These are phyloP conservation scores for Quercus tomentella DNA, from an alignment of 331 rosid species.

Conservation along the genomic window DNA sequence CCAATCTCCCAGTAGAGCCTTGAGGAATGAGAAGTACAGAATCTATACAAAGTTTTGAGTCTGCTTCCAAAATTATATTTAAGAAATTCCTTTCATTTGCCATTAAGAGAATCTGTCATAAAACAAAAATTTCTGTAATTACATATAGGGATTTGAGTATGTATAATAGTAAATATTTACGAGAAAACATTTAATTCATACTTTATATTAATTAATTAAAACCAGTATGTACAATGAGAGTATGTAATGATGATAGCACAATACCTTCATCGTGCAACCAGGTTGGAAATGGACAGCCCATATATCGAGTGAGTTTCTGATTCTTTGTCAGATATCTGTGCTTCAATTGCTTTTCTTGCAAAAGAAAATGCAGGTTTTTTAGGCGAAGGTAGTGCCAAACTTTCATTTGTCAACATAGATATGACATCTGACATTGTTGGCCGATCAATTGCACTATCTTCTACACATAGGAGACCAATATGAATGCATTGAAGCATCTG, in stretches of 20 bases:
- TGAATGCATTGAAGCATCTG: constrained; percentile 22
- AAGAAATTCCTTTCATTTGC: no score
- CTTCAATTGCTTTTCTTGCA: not conserved
- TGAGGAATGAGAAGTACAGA: no score
- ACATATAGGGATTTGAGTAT: no score
- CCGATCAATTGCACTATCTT: not conserved
- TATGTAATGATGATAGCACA: not conserved
- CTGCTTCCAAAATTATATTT: no score
- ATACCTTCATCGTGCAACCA: not conserved
- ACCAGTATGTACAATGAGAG: no score
- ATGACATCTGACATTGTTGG: constrained; percentile 4
- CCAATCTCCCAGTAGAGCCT: no score
- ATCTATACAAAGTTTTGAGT: no score
- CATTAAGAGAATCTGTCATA: no score
- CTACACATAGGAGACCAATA: constrained; percentile 11
- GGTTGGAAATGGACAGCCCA: constrained; percentile 1
- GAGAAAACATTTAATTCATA: not conserved
- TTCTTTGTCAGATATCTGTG: not conserved
- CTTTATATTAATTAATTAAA: not conserved
- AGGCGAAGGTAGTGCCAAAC: not conserved
- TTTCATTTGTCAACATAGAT: not conserved
- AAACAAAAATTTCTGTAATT: no score
- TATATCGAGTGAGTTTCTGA: not conserved
- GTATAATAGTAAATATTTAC: no score
- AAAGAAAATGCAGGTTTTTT: constrained; percentile 7